These are phyloP conservation scores for Gremmenia infestans DNA, from an alignment of 2,329 filamentous ascomycete species.

Conservation along the genomic window DNA sequence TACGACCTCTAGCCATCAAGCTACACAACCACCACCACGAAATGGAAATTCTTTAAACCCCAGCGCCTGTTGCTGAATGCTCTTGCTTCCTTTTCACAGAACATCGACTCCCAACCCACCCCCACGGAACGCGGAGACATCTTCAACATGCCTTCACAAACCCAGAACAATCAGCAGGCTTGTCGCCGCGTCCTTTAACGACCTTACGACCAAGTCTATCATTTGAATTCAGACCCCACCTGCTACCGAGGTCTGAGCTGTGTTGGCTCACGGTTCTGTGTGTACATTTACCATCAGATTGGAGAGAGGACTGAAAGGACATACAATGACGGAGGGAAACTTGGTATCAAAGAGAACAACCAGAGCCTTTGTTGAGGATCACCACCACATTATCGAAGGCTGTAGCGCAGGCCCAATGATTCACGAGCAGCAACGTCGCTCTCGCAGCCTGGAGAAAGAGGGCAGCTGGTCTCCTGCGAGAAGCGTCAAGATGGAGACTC, in stretches of 20 bases:
- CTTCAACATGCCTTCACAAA: conserved; percentile 14
- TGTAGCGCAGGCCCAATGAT: conserved; percentile 1
- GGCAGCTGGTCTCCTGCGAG: conserved; percentile 4
- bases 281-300: not conserved
- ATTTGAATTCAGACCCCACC: not conserved
- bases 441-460: conserved; percentile 10
- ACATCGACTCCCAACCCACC: not conserved
- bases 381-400: conserved; percentile 6
- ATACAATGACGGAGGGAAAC: conserved; percentile 10
- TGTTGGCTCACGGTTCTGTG: not conserved
- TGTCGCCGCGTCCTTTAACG: conserved; percentile 16
- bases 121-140: conserved; percentile 9
- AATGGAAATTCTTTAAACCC: not conserved
- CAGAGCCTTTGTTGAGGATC: conserved; percentile 16
- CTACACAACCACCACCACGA: not conserved
- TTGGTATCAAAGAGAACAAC: conserved; percentile 21
- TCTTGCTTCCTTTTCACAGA: not conserved
- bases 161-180: conserved; percentile 10
- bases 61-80: not conserved
- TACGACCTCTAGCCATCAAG: not conserved
- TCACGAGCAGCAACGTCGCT: conserved; percentile 3
- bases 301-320: not conserved
- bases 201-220: conserved; percentile 2
- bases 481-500: conserved; percentile 2
- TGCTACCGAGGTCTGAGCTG: not conserved